A percentile compares a stretch with the other conserved stretches of the same genome.
These are phyloP conservation scores for Lophiostoma macrostomum DNA, from an alignment of 495 filamentous ascomycete species.

Conservation along the genomic window DNA sequence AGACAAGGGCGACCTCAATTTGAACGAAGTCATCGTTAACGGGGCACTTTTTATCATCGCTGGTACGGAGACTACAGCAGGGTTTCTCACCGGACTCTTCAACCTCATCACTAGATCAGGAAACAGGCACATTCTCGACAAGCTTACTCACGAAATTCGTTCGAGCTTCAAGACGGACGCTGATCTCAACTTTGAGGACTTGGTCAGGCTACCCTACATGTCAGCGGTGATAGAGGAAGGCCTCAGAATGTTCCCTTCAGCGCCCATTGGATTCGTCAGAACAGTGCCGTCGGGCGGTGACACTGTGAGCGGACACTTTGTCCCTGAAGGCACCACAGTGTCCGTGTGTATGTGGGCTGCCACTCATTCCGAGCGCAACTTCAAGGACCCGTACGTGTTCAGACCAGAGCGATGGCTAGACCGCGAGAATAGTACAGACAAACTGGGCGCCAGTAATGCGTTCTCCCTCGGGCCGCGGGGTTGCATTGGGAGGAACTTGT, in stretches of 20 bases:
- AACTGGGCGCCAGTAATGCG: constrained; percentile 23
- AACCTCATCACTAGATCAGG: constrained; percentile 10
- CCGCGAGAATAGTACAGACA: constrained; percentile 14
- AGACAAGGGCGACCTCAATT: constrained; percentile 18
- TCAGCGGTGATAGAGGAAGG: constrained; percentile 24
- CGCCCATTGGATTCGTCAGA: constrained; percentile 13
- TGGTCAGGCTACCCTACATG: constrained; percentile 17
- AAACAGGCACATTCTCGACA: constrained; percentile 12
- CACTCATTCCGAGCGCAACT: constrained; percentile 1
- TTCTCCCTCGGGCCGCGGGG: constrained; percentile 24
- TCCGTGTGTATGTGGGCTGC: constrained; percentile 15
- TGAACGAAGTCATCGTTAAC: constrained; percentile 25
- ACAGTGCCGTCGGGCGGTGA: constrained; percentile 19
- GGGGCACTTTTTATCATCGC: constrained; percentile 28
- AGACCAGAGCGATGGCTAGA: constrained; percentile 22
- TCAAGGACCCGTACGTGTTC: constrained; percentile 5
- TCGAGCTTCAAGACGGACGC: constrained; percentile 10
- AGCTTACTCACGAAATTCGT: constrained; percentile 13
- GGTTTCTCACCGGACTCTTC: constrained; percentile 13
- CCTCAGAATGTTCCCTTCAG: constrained; percentile 23
- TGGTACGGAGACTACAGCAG: constrained; percentile 24
- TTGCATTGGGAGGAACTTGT: constrained; percentile 23
- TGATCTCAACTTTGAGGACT: constrained; percentile 12
- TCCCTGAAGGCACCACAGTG: constrained; percentile 38
- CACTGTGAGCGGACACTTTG: constrained; percentile 2